Base-by-base conservation (phyloP, 1,284 basidiomycete species). In the Fomitopsis palustris region DNA sequence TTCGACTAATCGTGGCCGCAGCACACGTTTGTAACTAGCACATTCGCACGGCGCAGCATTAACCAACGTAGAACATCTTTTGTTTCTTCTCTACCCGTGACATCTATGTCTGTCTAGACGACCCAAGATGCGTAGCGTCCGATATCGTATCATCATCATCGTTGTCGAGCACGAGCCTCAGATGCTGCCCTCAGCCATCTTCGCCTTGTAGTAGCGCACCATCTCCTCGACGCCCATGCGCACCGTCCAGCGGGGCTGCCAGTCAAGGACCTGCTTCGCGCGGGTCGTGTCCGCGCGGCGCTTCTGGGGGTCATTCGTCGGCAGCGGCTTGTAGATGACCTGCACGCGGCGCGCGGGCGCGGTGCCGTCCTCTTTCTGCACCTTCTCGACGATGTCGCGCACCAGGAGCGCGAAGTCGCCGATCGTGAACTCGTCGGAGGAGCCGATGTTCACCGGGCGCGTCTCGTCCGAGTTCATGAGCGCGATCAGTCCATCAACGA, bases 381-480 rank as follows among this genome's bases (percentile, higher is more conserved):
- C 90, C 77, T 93, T 90, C 75, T 92, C 90, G 58, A 94, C 95
- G 66, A 93, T 87, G 56, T 95, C 92, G 56, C 92, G 83, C 54
- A 96, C 93, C 65, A 93, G 84, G 73, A 91, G 86, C 31, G 94
- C 93, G 71, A 96, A 96, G 66, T 95, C 88, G 57, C 88, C 84
- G 67, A 99, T 96, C 57, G 93, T 95, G 76, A 96, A 97, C 79
- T 99, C 96, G 74, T 96, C 92, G 53, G 85, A 78, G 70, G 93
- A 95, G 62, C 96, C 96, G 65, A 99, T 88, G 82, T 99, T 99
- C 74, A 96, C 92, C 2, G 96, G 95, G 45, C 94, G 90, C 57
- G 89, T 84, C 76, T 96, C 93, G 70, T 85, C 77, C 45, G 92
- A 93, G 81, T 95, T 96, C 94, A 96, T 96, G 68, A 96, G 81